Base-by-base conservation (phyloP, 2,329 filamentous ascomycete genomes). In the Phialemonium atrogriseum region DNA sequence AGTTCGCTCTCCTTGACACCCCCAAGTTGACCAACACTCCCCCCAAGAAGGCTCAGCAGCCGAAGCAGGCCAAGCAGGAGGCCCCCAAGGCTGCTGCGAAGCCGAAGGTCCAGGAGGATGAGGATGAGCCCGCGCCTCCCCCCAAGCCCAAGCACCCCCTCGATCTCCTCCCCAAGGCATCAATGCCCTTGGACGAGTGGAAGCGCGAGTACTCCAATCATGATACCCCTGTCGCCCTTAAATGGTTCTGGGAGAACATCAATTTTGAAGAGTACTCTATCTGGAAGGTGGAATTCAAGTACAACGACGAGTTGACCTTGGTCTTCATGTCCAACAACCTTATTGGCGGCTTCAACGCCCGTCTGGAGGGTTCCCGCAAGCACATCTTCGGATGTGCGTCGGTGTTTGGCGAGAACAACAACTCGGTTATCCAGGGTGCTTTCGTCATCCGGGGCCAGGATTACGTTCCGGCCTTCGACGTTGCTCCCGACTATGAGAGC, bases 271-370 rank as follows among this genome's bases (percentile, higher is more conserved):
- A 98, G 67, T 98, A 91, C 77, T 94, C 87, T 35, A 67, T 98
- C 62, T 98, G 87, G 86, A 79, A 77, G 61, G 69, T 88, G 50
- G 81, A 88, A 66, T 98, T 94, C 80, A 95, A 94, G 80, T 98
- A 98, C 77, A 94, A 95, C 66, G 80, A 94, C 40, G 91, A 98
- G 79, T 77, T 98, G 48, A 95, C 86, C 56, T 70, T 91, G 64
- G 84, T 83, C 56, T 98, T 98, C 84, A 98, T 98, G 91, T 89
- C 86, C 50, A 85, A 83, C 75, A 98, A 98, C 78, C 71, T 96
- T 64, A 89, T 98, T 59, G 88, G 84, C 66, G 91, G 91, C 61
- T 94, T 98, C 78, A 94, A 95, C 70, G 76, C 78, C 62, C 91
- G 91, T 73, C 85, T 98, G 39, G 91, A 98, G 76, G 91, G 60